Base-by-base conservation (phyloP, 208 protist species). In the Tritrichomonas foetus region DNA sequence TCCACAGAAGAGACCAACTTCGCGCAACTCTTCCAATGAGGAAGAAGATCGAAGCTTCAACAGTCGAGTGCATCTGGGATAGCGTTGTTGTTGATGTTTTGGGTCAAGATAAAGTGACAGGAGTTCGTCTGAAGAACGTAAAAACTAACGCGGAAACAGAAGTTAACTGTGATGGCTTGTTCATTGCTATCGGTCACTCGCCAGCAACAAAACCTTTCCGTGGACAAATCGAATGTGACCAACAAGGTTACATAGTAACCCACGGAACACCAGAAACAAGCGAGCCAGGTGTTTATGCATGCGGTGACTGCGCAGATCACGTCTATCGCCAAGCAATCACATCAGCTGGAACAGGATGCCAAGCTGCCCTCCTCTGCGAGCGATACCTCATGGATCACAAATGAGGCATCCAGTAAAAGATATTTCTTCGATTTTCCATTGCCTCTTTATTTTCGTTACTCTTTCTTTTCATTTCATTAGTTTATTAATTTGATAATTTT, bases 281-380 rank as follows among this genome's bases (percentile, higher is more conserved):
- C 27, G 94, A 97, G n/a, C 93, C 95, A 33, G 97, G 97, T 93
- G 96, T 98, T 16, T 98, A 97, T 94, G 97, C 95, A 16, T 94
- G 93, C 74, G 97, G 97, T 84, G 97, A 98, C 94, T 94, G 95
- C 49, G 95, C 96, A 80, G 97, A 98, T 95, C 94, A 95, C 66
- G 75, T 94, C 9, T 98, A 96, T 49, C 93, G 97, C 27, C 97
- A 98, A 94, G 97, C 97, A 61, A 97, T 98, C 82, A 97, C 96
- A 33, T 96, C 97, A 47, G 96, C 96, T 57, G 97, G 97, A 69
- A 95, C 92, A 66, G 97, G 97, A 50, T 98, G 97, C 94, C 97
- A 97, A 95, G 96, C 96, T 92, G 97, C 97, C 25, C 55, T 98
- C 25, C 95, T 96, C 11, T 94, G 93, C 41, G 96, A 98, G 93